These are phyloP conservation scores for Sistotremastrum niveocremeum DNA, from an alignment of 768 basidiomycete species.

Conservation along the genomic window DNA sequence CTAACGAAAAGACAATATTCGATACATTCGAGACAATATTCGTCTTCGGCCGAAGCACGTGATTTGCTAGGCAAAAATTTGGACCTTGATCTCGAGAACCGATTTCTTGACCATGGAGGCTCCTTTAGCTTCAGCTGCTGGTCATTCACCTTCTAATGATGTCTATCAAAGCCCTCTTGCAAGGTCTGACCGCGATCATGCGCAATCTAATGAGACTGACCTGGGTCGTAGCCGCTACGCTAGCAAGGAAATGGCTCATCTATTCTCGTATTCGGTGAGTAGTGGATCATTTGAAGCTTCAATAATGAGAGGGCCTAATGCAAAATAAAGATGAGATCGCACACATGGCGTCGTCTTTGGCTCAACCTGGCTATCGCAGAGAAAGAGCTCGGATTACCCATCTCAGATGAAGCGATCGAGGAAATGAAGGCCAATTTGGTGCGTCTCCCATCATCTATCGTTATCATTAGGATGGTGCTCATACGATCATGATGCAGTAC, in stretches of 20 bases:
- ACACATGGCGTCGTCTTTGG: slow-evolving; percentile 93
- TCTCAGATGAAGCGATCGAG: slow-evolving; percentile 80
- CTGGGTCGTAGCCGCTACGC: slow-evolving; percentile 73
- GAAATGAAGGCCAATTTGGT: slow-evolving; percentile 95
- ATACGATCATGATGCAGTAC: slow-evolving; percentile 29
- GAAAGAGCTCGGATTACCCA: slow-evolving; percentile 85
- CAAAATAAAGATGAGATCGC: slow-evolving; percentile 67
- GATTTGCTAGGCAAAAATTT: too few relatives aligned
- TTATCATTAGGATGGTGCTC: not conserved
- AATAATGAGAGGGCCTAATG: not conserved
- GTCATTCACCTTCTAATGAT: too few relatives aligned
- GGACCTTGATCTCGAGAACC: too few relatives aligned
- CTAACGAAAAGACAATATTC: too few relatives aligned
- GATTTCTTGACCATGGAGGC: too few relatives aligned
- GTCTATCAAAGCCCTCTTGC: too few relatives aligned
- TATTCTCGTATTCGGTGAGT: slow-evolving; percentile 87
- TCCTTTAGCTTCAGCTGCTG: too few relatives aligned
- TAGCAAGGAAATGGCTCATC: slow-evolving; percentile 94
- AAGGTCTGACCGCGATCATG: too few relatives aligned
- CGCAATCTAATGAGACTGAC: too few relatives aligned
- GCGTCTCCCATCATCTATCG: slow-evolving; percentile 12
- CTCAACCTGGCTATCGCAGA: slow-evolving; percentile 93
- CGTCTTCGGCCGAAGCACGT: too few relatives aligned
- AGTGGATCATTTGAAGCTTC: not conserved
- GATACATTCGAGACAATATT: too few relatives aligned